A percentile compares a stretch with the other conserved stretches of the same genome.
phyloP scores from a whole-genome alignment of 441 rosid genomes.

The Corymbia calophylla region DNA sequence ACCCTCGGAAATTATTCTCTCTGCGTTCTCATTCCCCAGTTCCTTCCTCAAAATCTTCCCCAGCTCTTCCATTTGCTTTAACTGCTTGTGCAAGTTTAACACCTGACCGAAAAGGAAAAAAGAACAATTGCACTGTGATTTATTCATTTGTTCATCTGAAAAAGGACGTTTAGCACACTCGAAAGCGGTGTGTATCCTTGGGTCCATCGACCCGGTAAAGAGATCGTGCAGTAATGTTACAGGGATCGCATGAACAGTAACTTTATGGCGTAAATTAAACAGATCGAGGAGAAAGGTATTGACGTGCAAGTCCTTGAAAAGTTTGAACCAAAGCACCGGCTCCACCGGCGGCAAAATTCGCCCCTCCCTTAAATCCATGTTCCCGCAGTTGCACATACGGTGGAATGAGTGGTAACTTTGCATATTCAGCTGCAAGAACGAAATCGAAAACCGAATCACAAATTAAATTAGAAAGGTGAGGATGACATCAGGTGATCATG shows the following conservation, averaged over 20 bases:
- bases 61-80: not conserved
- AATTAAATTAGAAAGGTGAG: not conserved
- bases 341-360: not conserved
- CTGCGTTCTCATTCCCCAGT: not conserved
- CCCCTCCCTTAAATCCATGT: not conserved
- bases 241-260: not conserved
- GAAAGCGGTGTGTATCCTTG: not conserved
- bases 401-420: not conserved
- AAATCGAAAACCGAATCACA: not conserved
- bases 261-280: no score
- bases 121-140: not conserved
- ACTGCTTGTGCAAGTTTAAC: not conserved
- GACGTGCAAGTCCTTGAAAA: not conserved
- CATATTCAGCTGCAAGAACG: not conserved
- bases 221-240: not conserved
- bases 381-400: not conserved
- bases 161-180: not conserved
- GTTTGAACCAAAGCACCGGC: not conserved
- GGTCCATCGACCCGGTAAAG: not conserved
- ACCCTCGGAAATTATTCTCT: not conserved
- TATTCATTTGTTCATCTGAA: not conserved
- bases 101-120: not conserved
- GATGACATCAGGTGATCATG: not conserved
- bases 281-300: not conserved
- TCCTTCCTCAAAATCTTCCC: not conserved